Evolutionary conservation across 176 grass and related monocot species (phyloP), one percentile per base, ranked within the genome.

Genomic region (Areca catechu): DNA sequence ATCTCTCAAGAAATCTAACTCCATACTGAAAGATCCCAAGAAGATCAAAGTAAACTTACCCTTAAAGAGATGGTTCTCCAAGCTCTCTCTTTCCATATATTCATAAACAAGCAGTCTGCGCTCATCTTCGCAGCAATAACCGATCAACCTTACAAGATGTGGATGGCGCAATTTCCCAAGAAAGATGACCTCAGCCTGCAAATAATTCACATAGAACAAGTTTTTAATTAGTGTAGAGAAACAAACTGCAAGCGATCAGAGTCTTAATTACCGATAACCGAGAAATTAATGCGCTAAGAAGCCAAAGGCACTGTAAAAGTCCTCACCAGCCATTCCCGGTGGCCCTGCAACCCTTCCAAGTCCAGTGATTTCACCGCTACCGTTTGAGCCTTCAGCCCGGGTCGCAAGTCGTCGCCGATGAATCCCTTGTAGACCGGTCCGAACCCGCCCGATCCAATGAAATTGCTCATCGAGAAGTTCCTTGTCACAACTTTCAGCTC

Each of bases 321-420:
- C 24, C 84, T 86, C 71, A 95, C 91, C 83, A 90, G 86, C 91
- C 91, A 95, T 71, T 95, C 91, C 60, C 74, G 78, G 58, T 95
- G 83, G 12, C 91, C 91, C 76, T 95, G 91, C 20, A 72, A 68
- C 53, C 86, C 80, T 6, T 95, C 91, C 16, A 74, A 53, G 71
- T 95, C 86, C 70, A 95, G 81, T 66, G 86, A 95, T 74, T 95
- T 95, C 60, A 95, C 65, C 9, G 91, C 91, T 48, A 95, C 78
- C 5, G 47, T 21, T 72, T 90, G 91, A 53, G 82, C 67, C 28
- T 54, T 56, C 18, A 95, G 71, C 1, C 79, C 83, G 0, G 80
- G 82, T 2, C 83, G 80, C 48, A 95, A 70, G 12, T 50, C 49
- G 9, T 84, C 91, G 21, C 68, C 76, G 67, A 95, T 50, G 60